Conservation (phyloP, 1,284 basidiomycete species). For the Dichomitus squalens region DNA sequence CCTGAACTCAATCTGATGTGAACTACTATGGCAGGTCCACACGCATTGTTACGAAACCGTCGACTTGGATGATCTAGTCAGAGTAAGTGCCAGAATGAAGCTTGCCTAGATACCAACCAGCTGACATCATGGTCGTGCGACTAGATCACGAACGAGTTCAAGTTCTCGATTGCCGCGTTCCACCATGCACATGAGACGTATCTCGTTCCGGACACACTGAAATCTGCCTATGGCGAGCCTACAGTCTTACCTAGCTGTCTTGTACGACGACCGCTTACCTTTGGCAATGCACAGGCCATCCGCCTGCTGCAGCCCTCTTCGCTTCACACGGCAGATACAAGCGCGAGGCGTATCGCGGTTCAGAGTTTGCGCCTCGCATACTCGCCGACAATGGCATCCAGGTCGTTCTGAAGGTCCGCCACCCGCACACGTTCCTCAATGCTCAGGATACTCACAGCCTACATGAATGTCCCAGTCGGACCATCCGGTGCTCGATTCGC, state of each 20-base stretch:
- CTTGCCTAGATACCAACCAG: not conserved
- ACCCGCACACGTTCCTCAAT: not conserved
- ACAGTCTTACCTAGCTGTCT: not conserved
- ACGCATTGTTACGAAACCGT: conserved; percentile 62
- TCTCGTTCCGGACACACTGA: conserved; percentile 79
- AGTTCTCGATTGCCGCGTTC: conserved; percentile 80
- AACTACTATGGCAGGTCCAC: conserved; percentile 55
- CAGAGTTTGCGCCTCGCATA: conserved; percentile 84
- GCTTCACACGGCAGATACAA: conserved; percentile 67
- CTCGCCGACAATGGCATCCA: conserved; percentile 75
- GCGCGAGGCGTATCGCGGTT: conserved; percentile 83
- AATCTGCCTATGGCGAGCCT: conserved; percentile 55
- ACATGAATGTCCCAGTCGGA: conserved; percentile 51
- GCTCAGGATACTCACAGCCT: too few relatives aligned
- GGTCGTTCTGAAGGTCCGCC: conserved; percentile 75
- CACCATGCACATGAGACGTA: conserved; percentile 90
- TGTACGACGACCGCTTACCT: conserved; percentile 29
- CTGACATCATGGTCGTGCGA: too few relatives aligned
- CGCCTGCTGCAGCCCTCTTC: conserved; percentile 82
- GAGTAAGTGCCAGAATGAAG: conserved; percentile 41
- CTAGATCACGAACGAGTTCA: conserved; percentile 75
- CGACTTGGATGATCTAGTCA: conserved; percentile 54
- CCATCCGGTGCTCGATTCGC: conserved; percentile 75
- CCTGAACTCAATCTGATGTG: not conserved
- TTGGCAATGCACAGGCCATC: conserved; percentile 44